These are phyloP conservation scores for Lasiosphaeriaceae sp. DNA, from an alignment of 495 filamentous ascomycete species.

Conservation along the genomic window DNA sequence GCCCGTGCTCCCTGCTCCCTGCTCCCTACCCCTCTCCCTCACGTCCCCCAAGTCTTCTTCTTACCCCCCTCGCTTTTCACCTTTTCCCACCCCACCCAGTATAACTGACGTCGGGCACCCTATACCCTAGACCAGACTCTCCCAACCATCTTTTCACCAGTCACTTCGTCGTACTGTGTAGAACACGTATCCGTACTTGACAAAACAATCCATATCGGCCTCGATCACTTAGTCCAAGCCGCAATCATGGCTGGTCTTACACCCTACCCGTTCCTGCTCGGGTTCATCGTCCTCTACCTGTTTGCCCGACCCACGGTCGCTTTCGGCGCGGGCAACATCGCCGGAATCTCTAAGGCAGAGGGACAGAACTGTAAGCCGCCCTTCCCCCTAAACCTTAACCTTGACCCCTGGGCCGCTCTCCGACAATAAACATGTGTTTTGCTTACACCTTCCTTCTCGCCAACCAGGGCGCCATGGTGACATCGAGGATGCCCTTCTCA, in stretches of 20 bases:
- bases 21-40: neutral
- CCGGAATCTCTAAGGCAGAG: slow-evolving; percentile 68
- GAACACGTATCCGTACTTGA: neutral
- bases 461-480: slow-evolving; percentile 80
- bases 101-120: neutral
- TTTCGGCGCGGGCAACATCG: slow-evolving; percentile 87
- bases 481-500: slow-evolving; percentile 85
- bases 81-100: neutral
- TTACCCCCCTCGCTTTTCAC: neutral
- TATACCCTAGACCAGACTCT: neutral
- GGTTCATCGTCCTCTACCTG: slow-evolving; percentile 55
- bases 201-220: neutral
- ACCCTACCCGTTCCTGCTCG: slow-evolving; percentile 39
- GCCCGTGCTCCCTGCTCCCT: neutral
- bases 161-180: neutral
- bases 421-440: neutral
- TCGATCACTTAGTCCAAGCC: slow-evolving; percentile 6
- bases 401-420: neutral
- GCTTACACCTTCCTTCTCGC: neutral
- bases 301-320: slow-evolving; percentile 63
- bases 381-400: neutral
- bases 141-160: neutral
- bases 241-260: slow-evolving; percentile 39
- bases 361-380: slow-evolving; percentile 64
- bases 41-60: no score